A percentile compares a stretch with the other conserved stretches of the same genome.
phyloP scores from a whole-genome alignment of 768 basidiomycete genomes.

The Suillus paluster region DNA sequence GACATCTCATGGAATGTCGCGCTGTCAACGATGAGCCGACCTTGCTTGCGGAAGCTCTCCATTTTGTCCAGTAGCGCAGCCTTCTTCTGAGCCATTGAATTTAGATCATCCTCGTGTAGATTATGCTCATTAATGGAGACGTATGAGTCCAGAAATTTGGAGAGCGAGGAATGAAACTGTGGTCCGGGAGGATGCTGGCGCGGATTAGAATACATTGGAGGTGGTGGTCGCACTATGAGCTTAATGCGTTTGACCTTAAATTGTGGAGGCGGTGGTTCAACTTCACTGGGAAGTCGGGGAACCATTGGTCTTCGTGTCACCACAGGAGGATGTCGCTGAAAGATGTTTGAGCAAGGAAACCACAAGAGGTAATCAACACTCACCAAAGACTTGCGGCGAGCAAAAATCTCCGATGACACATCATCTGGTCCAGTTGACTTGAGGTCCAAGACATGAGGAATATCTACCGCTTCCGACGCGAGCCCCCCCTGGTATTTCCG shows the following conservation, averaged over 20 bases:
- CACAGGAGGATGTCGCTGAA: constrained; percentile 2
- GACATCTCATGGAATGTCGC: constrained; percentile 25
- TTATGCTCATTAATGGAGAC: constrained; percentile 54
- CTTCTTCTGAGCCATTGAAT: constrained; percentile 45
- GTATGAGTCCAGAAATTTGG: constrained; percentile 66
- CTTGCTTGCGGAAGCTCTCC: constrained; percentile 48
- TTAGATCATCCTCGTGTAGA: constrained; percentile 43
- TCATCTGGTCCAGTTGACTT: not conserved
- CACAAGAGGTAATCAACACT: not conserved
- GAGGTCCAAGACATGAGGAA: not conserved
- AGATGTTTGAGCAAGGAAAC: not conserved
- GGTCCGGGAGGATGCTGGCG: constrained; percentile 63
- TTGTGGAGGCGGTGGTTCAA: not conserved
- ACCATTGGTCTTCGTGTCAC: not conserved
- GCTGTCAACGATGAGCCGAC: constrained; percentile 46
- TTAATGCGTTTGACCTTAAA: constrained; percentile 59
- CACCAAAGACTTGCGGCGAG: constrained; percentile 5
- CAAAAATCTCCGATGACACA: not conserved
- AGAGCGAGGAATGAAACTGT: constrained; percentile 56
- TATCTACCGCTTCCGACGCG: not conserved
- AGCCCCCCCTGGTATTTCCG: constrained; percentile 23
- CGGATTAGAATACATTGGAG: constrained; percentile 65
- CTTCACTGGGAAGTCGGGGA: not conserved
- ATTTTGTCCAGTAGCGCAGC: constrained; percentile 49
- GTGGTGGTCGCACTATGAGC: constrained; percentile 68